phyloP scores from a whole-genome alignment of 2,329 filamentous ascomycete species.

The Diaporthe citri region DNA sequence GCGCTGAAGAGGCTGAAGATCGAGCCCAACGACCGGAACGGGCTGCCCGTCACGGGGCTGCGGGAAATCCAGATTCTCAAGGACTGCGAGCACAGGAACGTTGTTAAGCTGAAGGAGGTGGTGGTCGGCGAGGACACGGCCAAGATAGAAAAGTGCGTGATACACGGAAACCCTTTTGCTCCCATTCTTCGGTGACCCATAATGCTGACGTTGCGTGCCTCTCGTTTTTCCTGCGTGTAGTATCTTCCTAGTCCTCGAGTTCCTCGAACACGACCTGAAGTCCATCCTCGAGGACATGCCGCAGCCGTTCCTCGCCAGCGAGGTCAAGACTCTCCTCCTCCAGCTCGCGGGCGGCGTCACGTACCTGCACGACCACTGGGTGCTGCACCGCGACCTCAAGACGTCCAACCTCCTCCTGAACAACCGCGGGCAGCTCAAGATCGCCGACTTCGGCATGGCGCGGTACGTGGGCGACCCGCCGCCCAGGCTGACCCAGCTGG shows the following conservation, averaged over 20 bases:
- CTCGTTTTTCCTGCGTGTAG: slow-evolving; percentile 56
- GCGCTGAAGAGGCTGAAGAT: slow-evolving; percentile 96
- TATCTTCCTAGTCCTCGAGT: slow-evolving; percentile 96
- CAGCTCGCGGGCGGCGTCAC: slow-evolving; percentile 85
- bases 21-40: slow-evolving; percentile 78
- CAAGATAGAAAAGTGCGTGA: slow-evolving; percentile 65
- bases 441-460: slow-evolving; percentile 99
- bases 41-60: slow-evolving; percentile 91
- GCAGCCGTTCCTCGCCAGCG: slow-evolving; percentile 91
- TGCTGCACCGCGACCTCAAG: slow-evolving; percentile 93
- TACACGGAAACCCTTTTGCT: background rate
- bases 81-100: slow-evolving; percentile 83
- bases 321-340: slow-evolving; percentile 89
- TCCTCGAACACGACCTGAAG: slow-evolving; percentile 96
- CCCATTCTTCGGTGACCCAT: background rate
- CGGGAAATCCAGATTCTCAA: slow-evolving; percentile 93
- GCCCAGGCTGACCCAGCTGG: slow-evolving; percentile 86
- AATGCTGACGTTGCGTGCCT: slow-evolving; percentile 51
- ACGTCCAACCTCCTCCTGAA: slow-evolving; percentile 94
- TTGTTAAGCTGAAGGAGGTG: slow-evolving; percentile 86
- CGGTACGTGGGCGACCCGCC: slow-evolving; percentile 85
- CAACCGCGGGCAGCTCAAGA: slow-evolving; percentile 93
- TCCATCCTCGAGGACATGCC: slow-evolving; percentile 93
- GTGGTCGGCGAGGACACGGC: slow-evolving; percentile 77
- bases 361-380: slow-evolving; percentile 91